Conservation (phyloP, 371 early-diverging fungal species). For the Umbelopsis sp. region DNA sequence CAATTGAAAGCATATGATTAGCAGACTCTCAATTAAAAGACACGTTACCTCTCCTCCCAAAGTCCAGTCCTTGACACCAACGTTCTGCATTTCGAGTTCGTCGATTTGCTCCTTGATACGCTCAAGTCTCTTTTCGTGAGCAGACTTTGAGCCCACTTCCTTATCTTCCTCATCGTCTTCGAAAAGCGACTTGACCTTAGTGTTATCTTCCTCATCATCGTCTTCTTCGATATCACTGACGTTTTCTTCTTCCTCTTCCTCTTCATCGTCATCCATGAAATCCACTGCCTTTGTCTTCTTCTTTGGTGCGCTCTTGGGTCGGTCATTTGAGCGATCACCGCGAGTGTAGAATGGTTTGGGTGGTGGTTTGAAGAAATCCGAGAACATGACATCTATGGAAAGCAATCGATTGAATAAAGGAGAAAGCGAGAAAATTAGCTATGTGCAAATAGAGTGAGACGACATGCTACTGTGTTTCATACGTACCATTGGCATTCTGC, state of each 20-base stretch:
- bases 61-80: constrained; percentile 87
- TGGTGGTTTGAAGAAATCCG: constrained; percentile 56
- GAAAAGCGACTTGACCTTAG: constrained; percentile 26
- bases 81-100: constrained; percentile 84
- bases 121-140: constrained; percentile 78
- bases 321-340: constrained; percentile 1
- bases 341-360: constrained; percentile 23
- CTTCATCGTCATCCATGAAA: constrained; percentile 19
- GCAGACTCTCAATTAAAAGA: too few relatives aligned
- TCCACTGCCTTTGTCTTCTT: constrained; percentile 26
- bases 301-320: constrained; percentile 17
- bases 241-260: constrained; percentile 50
- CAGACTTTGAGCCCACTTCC: constrained; percentile 53
- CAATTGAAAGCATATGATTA: too few relatives aligned
- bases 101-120: constrained; percentile 71
- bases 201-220: constrained; percentile 46
- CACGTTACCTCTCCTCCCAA: constrained; percentile 73
- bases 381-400: constrained; percentile 48
- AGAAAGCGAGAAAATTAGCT: too few relatives aligned
- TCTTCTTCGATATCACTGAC: constrained; percentile 53
- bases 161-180: constrained; percentile 26
- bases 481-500: constrained; percentile 34
- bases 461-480: background rate
- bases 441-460: too few relatives aligned
- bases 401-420: background rate